Evolutionary conservation across 192 early-diverging fungal species (phyloP).

Genomic region (Phlyctochytrium arcticum): DNA sequence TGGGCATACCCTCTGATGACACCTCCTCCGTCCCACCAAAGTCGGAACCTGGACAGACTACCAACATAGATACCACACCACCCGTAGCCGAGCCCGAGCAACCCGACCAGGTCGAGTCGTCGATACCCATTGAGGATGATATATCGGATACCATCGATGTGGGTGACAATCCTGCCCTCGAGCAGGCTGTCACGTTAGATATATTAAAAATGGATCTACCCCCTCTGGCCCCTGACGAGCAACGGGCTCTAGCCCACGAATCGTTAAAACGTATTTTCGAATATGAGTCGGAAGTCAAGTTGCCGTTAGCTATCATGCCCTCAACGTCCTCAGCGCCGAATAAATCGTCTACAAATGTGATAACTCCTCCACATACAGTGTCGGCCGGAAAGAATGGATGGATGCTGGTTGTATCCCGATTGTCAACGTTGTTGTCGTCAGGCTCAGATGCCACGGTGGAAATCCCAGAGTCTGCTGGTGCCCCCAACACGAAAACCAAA

Average conservation of each 20-base stretch:
- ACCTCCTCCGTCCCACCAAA: too few relatives aligned
- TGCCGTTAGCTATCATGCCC: too few relatives aligned
- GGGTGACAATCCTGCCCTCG: too few relatives aligned
- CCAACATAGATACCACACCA: too few relatives aligned
- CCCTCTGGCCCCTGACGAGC: conserved; percentile 6
- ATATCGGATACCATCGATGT: too few relatives aligned
- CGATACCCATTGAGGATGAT: too few relatives aligned
- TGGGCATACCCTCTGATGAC: too few relatives aligned
- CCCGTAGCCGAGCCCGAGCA: too few relatives aligned
- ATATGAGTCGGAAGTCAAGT: conserved; percentile 18
- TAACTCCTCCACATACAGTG: conserved; percentile 24
- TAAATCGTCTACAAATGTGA: too few relatives aligned
- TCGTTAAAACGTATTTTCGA: conserved; percentile 28
- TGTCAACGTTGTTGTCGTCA: not conserved
- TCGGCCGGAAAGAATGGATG: conserved; percentile 36
- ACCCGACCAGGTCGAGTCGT: too few relatives aligned
- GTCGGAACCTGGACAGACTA: too few relatives aligned
- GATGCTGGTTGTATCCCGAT: conserved; percentile 40
- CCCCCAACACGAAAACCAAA: not conserved
- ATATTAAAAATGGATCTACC: not conserved
- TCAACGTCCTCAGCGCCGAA: too few relatives aligned
- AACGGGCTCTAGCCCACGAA: conserved; percentile 8
- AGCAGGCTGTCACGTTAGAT: not conserved
- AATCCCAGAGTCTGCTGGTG: not conserved
- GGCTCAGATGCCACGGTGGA: not conserved